These are phyloP conservation scores for Diaporthe capsici DNA, from an alignment of 2,329 filamentous ascomycete genomes.

Conservation along the genomic window DNA sequence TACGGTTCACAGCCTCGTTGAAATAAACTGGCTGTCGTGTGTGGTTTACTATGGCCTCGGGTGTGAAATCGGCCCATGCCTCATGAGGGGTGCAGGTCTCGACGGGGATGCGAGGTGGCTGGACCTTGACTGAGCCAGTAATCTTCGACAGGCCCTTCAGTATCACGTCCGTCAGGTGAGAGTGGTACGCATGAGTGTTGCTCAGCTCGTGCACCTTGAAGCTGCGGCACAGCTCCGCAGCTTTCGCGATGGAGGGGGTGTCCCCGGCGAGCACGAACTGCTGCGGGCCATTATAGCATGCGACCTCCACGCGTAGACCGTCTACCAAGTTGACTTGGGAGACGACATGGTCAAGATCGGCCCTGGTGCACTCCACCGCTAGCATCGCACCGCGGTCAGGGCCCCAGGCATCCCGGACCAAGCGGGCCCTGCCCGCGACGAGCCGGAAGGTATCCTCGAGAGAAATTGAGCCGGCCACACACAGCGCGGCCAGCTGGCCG, in stretches of 20 bases:
- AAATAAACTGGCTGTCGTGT: slow-evolving; percentile 53
- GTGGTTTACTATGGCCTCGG: slow-evolving; percentile 47
- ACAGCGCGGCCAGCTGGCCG: slow-evolving; percentile 53
- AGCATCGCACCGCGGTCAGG: slow-evolving; percentile 52
- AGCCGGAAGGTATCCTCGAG: slow-evolving; percentile 49
- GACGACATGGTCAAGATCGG: slow-evolving; percentile 20
- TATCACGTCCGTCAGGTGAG: slow-evolving; percentile 47
- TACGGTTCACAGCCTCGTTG: slow-evolving; percentile 47
- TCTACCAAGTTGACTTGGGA: not conserved
- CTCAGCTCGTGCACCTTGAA: slow-evolving; percentile 45
- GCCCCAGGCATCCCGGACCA: slow-evolving; percentile 52
- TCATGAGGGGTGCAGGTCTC: slow-evolving; percentile 44
- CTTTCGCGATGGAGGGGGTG: slow-evolving; percentile 43
- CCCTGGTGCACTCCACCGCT: slow-evolving; percentile 42
- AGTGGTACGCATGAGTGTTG: slow-evolving; percentile 50
- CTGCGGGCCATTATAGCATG: slow-evolving; percentile 51
- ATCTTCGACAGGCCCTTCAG: slow-evolving; percentile 40
- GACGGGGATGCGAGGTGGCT: slow-evolving; percentile 45
- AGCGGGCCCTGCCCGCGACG: slow-evolving; percentile 49
- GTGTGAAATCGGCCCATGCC: slow-evolving; percentile 23
- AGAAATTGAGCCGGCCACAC: slow-evolving; percentile 49
- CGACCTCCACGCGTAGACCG: slow-evolving; percentile 45
- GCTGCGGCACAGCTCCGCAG: slow-evolving; percentile 35
- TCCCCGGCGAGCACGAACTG: slow-evolving; percentile 51
- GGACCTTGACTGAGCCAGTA: slow-evolving; percentile 41